Evolutionary conservation across 73 alveolate genomes (phyloP), one percentile per base, ranked within the genome.

Genomic region (Stentor roeselii): DNA sequence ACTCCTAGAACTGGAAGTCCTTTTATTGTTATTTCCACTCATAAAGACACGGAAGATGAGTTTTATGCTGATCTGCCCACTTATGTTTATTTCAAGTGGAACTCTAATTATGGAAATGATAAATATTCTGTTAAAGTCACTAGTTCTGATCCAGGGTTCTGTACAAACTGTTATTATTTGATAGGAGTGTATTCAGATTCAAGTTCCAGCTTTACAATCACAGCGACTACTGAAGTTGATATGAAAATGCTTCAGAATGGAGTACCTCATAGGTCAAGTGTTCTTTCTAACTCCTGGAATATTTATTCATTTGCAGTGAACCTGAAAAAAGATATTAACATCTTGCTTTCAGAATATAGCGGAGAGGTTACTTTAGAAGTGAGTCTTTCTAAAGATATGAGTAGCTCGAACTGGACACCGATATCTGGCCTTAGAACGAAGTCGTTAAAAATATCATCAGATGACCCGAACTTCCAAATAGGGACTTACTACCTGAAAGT

Each of bases 1-100:
- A 32, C 37, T 40, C 80, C 80, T 30, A 67, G 27, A 30, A 30
- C 80, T 67, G 80, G 80, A 21, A 67, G 41, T 2, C 80, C 80
- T 27, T 1, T 1, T 32, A 15, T 67, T 30, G 27, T 67, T 27
- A 32, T 32, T 27, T 27, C 27, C 80, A 21, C n/a, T 2, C 41
- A 67, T 34, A 21, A 67, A 14, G 80, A 32, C 11, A 27, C 0
- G 11, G 50, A 2, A 1, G 80, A 34, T 0, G 42, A 67, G 37
- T 67, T 67, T 32, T 67, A 1, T 67, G 41, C 15, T n/a, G 41
- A 2, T n/a, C 80, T 67, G 37, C 80, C 80, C 14, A 0, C 37
- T 27, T 34, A 27, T 21, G 80, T 27, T 40, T 0, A 67, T 30
- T 67, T 27, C 41, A 67, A 1, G 11, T 67, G 80, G 80, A 21